phyloP scores from a whole-genome alignment of 2,329 filamentous ascomycete genomes.

The Knufia fluminis region DNA sequence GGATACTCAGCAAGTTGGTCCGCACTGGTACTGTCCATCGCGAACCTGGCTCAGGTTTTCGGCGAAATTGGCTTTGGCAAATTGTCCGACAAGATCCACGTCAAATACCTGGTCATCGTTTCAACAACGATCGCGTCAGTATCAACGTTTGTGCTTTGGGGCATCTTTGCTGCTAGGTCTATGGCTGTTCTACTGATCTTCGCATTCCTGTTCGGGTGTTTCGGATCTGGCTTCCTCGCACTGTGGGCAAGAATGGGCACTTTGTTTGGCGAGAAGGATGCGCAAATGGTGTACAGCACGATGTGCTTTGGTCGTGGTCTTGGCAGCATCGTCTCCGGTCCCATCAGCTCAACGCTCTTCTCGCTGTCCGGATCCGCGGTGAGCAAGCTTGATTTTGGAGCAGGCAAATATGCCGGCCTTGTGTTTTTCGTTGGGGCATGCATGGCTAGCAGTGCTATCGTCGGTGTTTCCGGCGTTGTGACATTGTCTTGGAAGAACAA shows the following conservation, averaged over 20 bases:
- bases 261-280: conserved; percentile 33
- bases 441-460: conserved; percentile 11
- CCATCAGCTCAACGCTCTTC: conserved; percentile 37
- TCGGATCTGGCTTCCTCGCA: conserved; percentile 33
- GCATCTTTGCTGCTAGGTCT: conserved; percentile 29
- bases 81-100: conserved; percentile 35
- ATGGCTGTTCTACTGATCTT: conserved; percentile 34
- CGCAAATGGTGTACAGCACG: conserved; percentile 41
- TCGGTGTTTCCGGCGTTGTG: conserved; percentile 5
- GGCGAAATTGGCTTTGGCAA: conserved; percentile 29
- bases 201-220: conserved; percentile 35
- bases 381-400: not conserved
- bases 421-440: conserved; percentile 12
- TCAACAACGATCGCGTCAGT: conserved; percentile 33
- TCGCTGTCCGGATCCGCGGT: not conserved
- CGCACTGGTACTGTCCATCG: conserved; percentile 23
- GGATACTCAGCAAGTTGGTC: conserved; percentile 11
- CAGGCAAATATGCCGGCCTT: not conserved
- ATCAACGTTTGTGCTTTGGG: conserved; percentile 41
- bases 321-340: conserved; percentile 43
- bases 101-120: conserved; percentile 35
- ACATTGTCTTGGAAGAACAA: conserved; percentile 1
- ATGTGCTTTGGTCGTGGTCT: conserved; percentile 43
- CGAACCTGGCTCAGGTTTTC: conserved; percentile 30
- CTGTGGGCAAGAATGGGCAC: conserved; percentile 39